These are phyloP conservation scores for Gossypium aridum DNA, from an alignment of 441 rosid species.

Conservation along the genomic window DNA sequence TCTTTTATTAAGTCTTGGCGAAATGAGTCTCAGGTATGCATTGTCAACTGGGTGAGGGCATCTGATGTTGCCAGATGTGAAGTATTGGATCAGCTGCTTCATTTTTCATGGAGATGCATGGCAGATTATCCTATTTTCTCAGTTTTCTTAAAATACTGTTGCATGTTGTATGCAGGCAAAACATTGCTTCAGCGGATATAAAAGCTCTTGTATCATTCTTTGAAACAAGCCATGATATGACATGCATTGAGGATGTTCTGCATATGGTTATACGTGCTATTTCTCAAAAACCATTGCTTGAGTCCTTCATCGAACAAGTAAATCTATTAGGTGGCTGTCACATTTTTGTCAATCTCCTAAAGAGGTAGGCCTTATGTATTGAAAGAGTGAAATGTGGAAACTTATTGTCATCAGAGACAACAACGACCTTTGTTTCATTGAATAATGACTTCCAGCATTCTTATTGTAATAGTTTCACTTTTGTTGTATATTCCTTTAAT, in stretches of 20 bases:
- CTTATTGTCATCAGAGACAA: neutral
- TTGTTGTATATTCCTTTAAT: slow-evolving; percentile 1
- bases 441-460: slow-evolving; percentile 6
- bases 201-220: slow-evolving; percentile 78
- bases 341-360: slow-evolving; percentile 89
- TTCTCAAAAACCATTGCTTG: slow-evolving; percentile 69
- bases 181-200: slow-evolving; percentile 58
- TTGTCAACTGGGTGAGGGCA: neutral
- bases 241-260: slow-evolving; percentile 90
- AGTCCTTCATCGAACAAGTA: slow-evolving; percentile 86
- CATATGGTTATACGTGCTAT: slow-evolving; percentile 94
- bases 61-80: slow-evolving; percentile 8
- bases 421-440: neutral
- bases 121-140: slow-evolving; percentile 11
- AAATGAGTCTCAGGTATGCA: slow-evolving; percentile 92
- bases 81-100: slow-evolving; percentile 1
- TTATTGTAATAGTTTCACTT: neutral
- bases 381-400: slow-evolving; percentile 6
- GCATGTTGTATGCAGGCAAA: slow-evolving; percentile 59
- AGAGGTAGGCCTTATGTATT: slow-evolving; percentile 46
- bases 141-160: slow-evolving; percentile 8
- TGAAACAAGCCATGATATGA: slow-evolving; percentile 88
- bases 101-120: slow-evolving; percentile 1
- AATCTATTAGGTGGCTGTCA: slow-evolving; percentile 80
- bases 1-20: slow-evolving; percentile 91